Percentiles rank a stretch among this genome's conserved stretches.
Evolutionary conservation across 108 stramenopile genomes (phyloP).

Genomic region (Pseudonitzschia multiseries): DNA sequence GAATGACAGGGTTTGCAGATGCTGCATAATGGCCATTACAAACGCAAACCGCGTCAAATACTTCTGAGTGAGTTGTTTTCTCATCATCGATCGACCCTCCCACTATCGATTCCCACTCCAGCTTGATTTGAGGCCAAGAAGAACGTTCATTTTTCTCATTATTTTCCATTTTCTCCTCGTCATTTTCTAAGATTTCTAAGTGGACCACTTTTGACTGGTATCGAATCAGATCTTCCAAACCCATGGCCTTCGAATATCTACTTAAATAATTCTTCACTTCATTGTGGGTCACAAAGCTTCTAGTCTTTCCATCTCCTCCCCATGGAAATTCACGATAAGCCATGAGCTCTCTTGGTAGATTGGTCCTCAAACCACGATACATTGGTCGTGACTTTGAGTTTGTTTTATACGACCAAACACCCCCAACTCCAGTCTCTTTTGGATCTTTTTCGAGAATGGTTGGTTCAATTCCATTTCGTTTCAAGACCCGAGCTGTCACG

Average conservation of each 20-base stretch:
- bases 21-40: slow-evolving; percentile 90
- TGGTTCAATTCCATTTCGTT: slow-evolving; percentile 53
- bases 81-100: not conserved
- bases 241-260: slow-evolving; percentile 54
- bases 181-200: slow-evolving; percentile 42
- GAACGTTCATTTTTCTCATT: slow-evolving; percentile 10
- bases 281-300: slow-evolving; percentile 70
- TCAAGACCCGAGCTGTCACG: slow-evolving; percentile 65
- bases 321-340: slow-evolving; percentile 80
- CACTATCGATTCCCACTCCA: slow-evolving; percentile 25
- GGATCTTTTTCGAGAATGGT: slow-evolving; percentile 18
- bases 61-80: slow-evolving; percentile 31
- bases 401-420: slow-evolving; percentile 63
- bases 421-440: slow-evolving; percentile 40
- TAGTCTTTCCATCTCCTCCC: slow-evolving; percentile 27
- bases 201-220: slow-evolving; percentile 57
- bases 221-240: slow-evolving; percentile 43
- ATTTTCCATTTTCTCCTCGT: slow-evolving; percentile 1
- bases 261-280: slow-evolving; percentile 67
- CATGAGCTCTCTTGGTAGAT: slow-evolving; percentile 86
- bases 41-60: slow-evolving; percentile 85
- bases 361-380: slow-evolving; percentile 77
- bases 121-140: slow-evolving; percentile 41
- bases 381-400: slow-evolving; percentile 51
- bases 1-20: slow-evolving; percentile 58